Conservation (phyloP, 2,329 filamentous ascomycete species). For the Exophiala viscosa region DNA sequence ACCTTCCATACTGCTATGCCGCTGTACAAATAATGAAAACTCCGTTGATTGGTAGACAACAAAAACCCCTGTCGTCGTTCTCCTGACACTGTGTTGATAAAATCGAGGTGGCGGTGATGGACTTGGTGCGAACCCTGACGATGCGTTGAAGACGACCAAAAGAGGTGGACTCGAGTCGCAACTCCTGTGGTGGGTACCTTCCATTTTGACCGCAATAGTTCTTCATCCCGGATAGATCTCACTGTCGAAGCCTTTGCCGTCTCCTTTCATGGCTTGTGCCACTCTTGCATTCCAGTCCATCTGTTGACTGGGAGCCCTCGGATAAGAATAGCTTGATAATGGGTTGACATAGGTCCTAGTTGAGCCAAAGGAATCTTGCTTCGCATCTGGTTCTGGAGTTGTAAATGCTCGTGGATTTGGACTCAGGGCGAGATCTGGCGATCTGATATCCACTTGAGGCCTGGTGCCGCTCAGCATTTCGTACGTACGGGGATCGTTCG, state of each 20-base stretch:
- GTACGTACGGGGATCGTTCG: constrained; percentile 64
- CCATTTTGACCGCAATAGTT: not conserved
- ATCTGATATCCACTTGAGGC: constrained; percentile 29
- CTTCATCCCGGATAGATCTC: constrained; percentile 4
- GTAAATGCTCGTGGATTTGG: constrained; percentile 24
- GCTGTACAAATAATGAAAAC: too few species aligned
- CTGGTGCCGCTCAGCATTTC: constrained; percentile 62
- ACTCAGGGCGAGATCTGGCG: constrained; percentile 30
- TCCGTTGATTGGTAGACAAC: not conserved
- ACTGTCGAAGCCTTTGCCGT: not conserved
- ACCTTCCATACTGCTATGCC: too few species aligned
- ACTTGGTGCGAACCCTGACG: not conserved
- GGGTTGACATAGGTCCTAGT: constrained; percentile 48
- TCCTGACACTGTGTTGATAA: not conserved
- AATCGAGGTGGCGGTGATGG: not conserved
- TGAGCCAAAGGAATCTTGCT: constrained; percentile 39
- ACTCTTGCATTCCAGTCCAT: constrained; percentile 24
- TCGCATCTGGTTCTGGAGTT: constrained; percentile 24
- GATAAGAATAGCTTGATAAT: constrained; percentile 47
- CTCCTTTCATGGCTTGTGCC: constrained; percentile 17
- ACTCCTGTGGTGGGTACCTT: not conserved
- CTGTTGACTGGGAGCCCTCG: constrained; percentile 38
- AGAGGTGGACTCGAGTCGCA: not conserved
- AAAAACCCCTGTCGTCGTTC: not conserved
- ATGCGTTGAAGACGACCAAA: constrained; percentile 4